These are phyloP conservation scores for Russula sp. DNA, from an alignment of 768 basidiomycete species.

Conservation along the genomic window DNA sequence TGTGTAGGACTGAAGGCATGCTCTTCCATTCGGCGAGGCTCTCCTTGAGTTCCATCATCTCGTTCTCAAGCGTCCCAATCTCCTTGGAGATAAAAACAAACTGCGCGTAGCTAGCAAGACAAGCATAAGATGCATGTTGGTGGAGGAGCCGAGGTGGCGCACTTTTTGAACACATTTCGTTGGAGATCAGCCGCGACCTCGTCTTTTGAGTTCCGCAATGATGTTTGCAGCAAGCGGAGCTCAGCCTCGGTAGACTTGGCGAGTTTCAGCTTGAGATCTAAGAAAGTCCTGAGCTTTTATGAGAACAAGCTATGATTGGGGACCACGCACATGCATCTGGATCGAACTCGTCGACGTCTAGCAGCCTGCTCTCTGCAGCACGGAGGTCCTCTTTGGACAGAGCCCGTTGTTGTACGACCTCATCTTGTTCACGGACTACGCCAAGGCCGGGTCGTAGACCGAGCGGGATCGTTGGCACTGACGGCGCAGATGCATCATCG, in stretches of 20 bases:
- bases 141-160: constrained; percentile 35
- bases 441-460: constrained; percentile 34
- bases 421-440: constrained; percentile 45
- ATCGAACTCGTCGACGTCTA: constrained; percentile 80
- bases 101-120: constrained; percentile 74
- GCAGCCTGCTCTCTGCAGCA: constrained; percentile 47
- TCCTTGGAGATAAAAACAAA: constrained; percentile 97
- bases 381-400: constrained; percentile 56
- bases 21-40: constrained; percentile 91
- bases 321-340: constrained; percentile 74
- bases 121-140: not conserved
- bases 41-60: constrained; percentile 96
- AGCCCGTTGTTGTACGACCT: constrained; percentile 34
- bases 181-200: constrained; percentile 78
- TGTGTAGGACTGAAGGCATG: constrained; percentile 89
- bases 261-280: constrained; percentile 72
- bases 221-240: constrained; percentile 68
- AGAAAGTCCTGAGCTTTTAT: not conserved
- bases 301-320: not conserved
- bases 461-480: constrained; percentile 52
- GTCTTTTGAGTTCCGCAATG: constrained; percentile 61
- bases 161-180: constrained; percentile 94
- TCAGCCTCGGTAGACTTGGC: constrained; percentile 88
- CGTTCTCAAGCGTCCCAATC: constrained; percentile 92
- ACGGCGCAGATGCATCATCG: constrained; percentile 47